These are phyloP conservation scores for Arachnopeziza araneosa DNA, from an alignment of 2,329 filamentous ascomycete genomes.

Conservation along the genomic window DNA sequence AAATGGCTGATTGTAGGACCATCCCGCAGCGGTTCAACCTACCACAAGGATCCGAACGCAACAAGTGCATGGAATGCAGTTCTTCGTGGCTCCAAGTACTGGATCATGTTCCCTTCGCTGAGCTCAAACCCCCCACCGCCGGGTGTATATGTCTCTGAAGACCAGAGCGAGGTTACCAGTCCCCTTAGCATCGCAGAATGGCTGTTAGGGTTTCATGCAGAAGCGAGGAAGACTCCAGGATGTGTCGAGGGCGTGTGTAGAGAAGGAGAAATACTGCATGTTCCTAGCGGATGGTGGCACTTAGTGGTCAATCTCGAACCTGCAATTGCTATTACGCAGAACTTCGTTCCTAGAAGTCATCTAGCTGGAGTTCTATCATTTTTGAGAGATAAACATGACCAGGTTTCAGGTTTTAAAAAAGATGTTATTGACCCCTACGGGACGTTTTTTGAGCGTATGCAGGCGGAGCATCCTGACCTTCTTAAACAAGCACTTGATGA, in stretches of 20 bases:
- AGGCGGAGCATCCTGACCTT: slow-evolving; percentile 57
- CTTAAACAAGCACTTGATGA: slow-evolving; percentile 59
- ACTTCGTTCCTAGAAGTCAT: slow-evolving; percentile 76
- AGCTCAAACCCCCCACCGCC: slow-evolving; percentile 54
- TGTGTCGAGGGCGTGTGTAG: slow-evolving; percentile 82
- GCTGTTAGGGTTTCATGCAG: slow-evolving; percentile 81
- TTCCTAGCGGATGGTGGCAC: slow-evolving; percentile 96
- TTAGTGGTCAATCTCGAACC: slow-evolving; percentile 83
- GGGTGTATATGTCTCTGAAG: slow-evolving; percentile 82
- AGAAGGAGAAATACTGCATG: slow-evolving; percentile 82
- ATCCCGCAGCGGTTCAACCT: slow-evolving; percentile 81
- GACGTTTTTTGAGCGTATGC: slow-evolving; percentile 67
- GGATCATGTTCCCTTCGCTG: slow-evolving; percentile 89
- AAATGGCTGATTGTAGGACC: slow-evolving; percentile 93
- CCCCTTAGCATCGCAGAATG: slow-evolving; percentile 96
- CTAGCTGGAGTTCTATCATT: slow-evolving; percentile 73
- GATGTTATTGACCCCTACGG: slow-evolving; percentile 67
- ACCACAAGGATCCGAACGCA: slow-evolving; percentile 77
- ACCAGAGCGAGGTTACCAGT: slow-evolving; percentile 88
- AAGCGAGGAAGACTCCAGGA: slow-evolving; percentile 68
- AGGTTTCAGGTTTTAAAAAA: slow-evolving; percentile 79
- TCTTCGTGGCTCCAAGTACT: slow-evolving; percentile 85
- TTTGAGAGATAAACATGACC: slow-evolving; percentile 72
- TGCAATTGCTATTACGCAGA: slow-evolving; percentile 87
- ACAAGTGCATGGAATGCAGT: slow-evolving; percentile 92